Evolutionary conservation across 176 grass and related monocot genomes (phyloP).

Genomic region (Paspalum notatum): DNA sequence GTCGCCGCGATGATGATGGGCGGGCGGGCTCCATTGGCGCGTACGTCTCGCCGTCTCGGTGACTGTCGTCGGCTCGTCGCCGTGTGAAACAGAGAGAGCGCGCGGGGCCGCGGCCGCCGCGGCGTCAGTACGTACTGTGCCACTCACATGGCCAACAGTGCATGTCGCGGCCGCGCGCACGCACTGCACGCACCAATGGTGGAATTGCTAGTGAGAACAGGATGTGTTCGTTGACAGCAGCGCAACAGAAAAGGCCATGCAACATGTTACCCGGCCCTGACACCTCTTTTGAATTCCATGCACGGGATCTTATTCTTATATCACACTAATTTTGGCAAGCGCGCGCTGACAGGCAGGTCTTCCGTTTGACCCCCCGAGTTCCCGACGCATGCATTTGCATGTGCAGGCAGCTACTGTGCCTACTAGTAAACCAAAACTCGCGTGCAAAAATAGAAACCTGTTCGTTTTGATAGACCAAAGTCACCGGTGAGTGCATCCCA

Average conservation of each 20-base stretch:
- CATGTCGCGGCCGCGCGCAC: not conserved
- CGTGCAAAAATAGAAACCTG: not conserved
- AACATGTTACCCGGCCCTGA: conserved; percentile 49
- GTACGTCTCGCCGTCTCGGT: not conserved
- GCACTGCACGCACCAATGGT: too few species aligned
- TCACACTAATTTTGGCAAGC: conserved; percentile 35
- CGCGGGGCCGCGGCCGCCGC: too few species aligned
- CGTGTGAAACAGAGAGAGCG: not conserved
- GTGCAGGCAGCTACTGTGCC: not conserved
- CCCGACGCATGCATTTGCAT: not conserved
- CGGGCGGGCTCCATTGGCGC: conserved; percentile 7
- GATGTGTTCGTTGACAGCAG: not conserved
- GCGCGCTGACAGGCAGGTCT: conserved; percentile 45
- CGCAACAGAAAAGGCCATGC: not conserved
- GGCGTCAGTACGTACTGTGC: too few species aligned
- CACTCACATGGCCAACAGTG: conserved; percentile 37
- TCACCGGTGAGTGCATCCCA: too few species aligned
- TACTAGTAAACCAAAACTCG: conserved; percentile 26
- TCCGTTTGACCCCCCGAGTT: not conserved
- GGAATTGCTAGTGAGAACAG: conserved; percentile 2
- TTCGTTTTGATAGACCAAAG: too few species aligned
- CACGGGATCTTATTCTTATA: not conserved
- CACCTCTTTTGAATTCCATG: conserved; percentile 58
- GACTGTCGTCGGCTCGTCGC: not conserved
- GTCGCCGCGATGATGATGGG: conserved; percentile 38